These are phyloP conservation scores for Globisporangium camurandrum DNA, from an alignment of 352 stramenopile genomes.

Conservation along the genomic window DNA sequence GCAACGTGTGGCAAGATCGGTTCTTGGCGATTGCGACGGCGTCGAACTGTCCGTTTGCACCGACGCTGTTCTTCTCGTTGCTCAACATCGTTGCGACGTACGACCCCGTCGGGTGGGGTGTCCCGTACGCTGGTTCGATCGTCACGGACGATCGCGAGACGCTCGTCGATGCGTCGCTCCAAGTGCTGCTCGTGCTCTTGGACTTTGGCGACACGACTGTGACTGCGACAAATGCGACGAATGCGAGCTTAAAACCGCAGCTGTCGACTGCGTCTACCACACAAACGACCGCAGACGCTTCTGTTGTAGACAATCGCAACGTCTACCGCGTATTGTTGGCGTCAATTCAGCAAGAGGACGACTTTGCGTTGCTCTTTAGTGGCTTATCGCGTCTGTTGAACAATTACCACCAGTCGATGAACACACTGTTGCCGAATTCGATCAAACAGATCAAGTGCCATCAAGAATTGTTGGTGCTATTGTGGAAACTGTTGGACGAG, in stretches of 20 bases:
- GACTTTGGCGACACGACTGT: conserved; percentile 87
- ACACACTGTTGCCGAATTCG: conserved; percentile 90
- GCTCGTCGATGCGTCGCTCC: conserved; percentile 88
- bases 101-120: conserved; percentile 86
- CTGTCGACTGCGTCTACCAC: conserved; percentile 18
- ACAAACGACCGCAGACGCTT: conserved; percentile 20
- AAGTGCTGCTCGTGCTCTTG: conserved; percentile 92
- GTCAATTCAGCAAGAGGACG: conserved; percentile 65
- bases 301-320: too few species aligned
- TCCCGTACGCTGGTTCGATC: conserved; percentile 89
- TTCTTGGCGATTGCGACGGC: conserved; percentile 90
- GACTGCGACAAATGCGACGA: too few species aligned
- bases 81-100: conserved; percentile 94
- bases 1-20: conserved; percentile 86
- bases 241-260: conserved; percentile 41
- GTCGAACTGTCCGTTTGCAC: conserved; percentile 87
- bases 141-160: conserved; percentile 83
- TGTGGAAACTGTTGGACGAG: conserved; percentile 98
- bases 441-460: conserved; percentile 94
- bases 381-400: conserved; percentile 95
- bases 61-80: conserved; percentile 94
- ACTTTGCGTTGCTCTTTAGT: conserved; percentile 91
- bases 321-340: conserved; percentile 62
- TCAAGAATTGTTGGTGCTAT: conserved; percentile 95
- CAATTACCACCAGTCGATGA: conserved; percentile 94